Evolutionary conservation across 176 grass and related monocot species (phyloP).

Genomic region (Phyllostachys edulis): DNA sequence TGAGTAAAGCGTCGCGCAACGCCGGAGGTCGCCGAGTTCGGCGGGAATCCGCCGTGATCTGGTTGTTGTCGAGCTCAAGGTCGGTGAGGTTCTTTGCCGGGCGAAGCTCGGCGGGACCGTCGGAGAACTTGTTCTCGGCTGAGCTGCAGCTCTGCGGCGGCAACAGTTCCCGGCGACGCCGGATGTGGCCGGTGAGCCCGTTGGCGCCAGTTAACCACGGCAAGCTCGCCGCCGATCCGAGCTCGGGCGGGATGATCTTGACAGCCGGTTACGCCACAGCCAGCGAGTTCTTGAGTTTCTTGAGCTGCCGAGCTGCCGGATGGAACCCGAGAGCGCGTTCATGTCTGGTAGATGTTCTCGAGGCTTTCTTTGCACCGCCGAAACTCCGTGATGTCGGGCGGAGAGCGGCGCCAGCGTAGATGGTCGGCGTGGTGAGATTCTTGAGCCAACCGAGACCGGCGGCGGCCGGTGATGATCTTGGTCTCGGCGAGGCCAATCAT

Average conservation of each 20-base stretch:
- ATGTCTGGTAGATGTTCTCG: slow-evolving; percentile 77
- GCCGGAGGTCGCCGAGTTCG: slow-evolving; percentile 40
- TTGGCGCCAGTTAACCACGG: slow-evolving; percentile 65
- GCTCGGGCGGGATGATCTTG: slow-evolving; percentile 67
- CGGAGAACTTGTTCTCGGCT: slow-evolving; percentile 78
- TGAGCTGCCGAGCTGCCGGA: slow-evolving; percentile 63
- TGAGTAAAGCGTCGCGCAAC: slow-evolving; percentile 68
- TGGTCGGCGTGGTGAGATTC: slow-evolving; percentile 71
- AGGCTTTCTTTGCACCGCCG: slow-evolving; percentile 44
- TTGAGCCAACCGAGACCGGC: slow-evolving; percentile 47
- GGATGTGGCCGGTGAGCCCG: slow-evolving; percentile 73
- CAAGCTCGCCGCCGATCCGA: slow-evolving; percentile 49
- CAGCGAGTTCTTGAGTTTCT: slow-evolving; percentile 59
- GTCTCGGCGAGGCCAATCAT: slow-evolving; percentile 83
- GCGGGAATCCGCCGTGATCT: slow-evolving; percentile 65
- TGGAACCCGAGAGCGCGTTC: slow-evolving; percentile 71
- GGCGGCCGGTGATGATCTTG: slow-evolving; percentile 59
- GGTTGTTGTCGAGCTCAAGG: slow-evolving; percentile 83
- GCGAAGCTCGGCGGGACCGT: slow-evolving; percentile 61
- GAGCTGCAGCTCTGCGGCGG: slow-evolving; percentile 65
- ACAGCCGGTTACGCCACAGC: slow-evolving; percentile 85
- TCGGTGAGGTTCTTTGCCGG: slow-evolving; percentile 67
- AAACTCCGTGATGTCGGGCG: slow-evolving; percentile 67
- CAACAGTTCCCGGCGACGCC: slow-evolving; percentile 45
- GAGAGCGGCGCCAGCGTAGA: slow-evolving; percentile 78